Conservation (phyloP, 352 stramenopile species). For the Elongisporangium anandrum region DNA sequence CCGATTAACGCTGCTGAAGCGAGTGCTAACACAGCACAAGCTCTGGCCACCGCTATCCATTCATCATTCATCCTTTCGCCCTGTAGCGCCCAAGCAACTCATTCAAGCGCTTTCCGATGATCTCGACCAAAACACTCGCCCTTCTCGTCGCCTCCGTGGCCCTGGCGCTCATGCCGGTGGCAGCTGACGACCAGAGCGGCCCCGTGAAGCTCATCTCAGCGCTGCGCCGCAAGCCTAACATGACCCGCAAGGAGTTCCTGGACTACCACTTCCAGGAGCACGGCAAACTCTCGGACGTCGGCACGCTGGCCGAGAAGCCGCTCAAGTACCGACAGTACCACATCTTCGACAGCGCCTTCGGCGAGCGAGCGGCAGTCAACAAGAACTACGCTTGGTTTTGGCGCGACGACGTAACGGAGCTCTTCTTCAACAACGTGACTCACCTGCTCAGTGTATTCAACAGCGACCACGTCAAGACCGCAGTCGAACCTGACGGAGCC, state of each 20-base stretch:
- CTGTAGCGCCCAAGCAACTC: too few relatives aligned
- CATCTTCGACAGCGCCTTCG: constrained; percentile 11
- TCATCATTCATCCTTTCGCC: too few relatives aligned
- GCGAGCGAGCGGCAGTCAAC: constrained; percentile 2
- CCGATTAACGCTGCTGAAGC: too few relatives aligned
- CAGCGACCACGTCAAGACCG: constrained; percentile 4
- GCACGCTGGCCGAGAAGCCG: constrained; percentile 4
- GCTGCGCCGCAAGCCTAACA: constrained; percentile 10
- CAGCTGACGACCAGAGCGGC: background rate
- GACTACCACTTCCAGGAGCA: constrained; percentile 13
- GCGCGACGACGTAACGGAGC: constrained; percentile 9
- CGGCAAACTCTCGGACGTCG: constrained; percentile 6
- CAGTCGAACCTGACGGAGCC: constrained; percentile 5
- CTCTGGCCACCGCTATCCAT: too few relatives aligned
- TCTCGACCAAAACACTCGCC: background rate
- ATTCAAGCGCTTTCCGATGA: background rate
- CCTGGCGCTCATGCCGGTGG: background rate
- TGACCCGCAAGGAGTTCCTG: constrained; percentile 13
- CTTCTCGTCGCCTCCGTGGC: background rate
- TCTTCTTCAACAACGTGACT: constrained; percentile 6
- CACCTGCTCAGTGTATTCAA: constrained; percentile 5
- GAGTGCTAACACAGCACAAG: too few relatives aligned
- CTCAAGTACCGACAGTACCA: constrained; percentile 13
- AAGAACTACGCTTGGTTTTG: constrained; percentile 9
- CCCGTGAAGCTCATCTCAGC: constrained; percentile 5